Evolutionary conservation across 306 rosid species (phyloP).

Genomic region (Fragaria nilgerrensis): DNA sequence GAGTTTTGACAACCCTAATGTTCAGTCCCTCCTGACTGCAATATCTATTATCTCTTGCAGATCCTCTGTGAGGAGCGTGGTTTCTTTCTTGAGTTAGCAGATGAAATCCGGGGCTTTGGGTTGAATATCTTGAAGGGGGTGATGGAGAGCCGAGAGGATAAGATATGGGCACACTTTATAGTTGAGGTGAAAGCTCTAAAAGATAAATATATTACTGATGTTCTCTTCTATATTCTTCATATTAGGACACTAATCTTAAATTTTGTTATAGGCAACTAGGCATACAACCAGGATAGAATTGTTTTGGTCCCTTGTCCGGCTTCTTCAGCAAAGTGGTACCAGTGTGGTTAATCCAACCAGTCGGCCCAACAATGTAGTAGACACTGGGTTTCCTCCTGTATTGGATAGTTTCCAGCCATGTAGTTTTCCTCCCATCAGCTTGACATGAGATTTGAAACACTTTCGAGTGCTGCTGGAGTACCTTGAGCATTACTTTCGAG

Average conservation of each 20-base stretch:
- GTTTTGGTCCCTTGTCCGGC: constrained; percentile 65
- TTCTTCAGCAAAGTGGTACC: constrained; percentile 48
- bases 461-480: constrained; percentile 8
- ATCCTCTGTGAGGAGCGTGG: constrained; percentile 77
- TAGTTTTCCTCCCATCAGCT: constrained; percentile 39
- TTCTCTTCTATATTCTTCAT: not conserved
- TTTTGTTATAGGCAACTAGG: constrained; percentile 48
- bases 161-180: constrained; percentile 72
- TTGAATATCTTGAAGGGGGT: constrained; percentile 72
- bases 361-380: constrained; percentile 31
- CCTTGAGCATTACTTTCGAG: constrained; percentile 23
- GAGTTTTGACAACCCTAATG: not conserved
- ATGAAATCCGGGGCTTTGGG: constrained; percentile 57
- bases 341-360: constrained; percentile 37
- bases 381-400: constrained; percentile 25
- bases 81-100: constrained; percentile 77
- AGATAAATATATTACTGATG: not conserved
- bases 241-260: not conserved
- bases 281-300: constrained; percentile 68
- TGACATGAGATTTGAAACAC: constrained; percentile 24
- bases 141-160: constrained; percentile 61
- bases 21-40: constrained; percentile 8
- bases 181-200: constrained; percentile 65
- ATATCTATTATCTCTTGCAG: constrained; percentile 39
- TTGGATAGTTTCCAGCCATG: constrained; percentile 34